Base-by-base conservation (phyloP, 2,329 filamentous ascomycete species). In the Hypoxylon sp. region DNA sequence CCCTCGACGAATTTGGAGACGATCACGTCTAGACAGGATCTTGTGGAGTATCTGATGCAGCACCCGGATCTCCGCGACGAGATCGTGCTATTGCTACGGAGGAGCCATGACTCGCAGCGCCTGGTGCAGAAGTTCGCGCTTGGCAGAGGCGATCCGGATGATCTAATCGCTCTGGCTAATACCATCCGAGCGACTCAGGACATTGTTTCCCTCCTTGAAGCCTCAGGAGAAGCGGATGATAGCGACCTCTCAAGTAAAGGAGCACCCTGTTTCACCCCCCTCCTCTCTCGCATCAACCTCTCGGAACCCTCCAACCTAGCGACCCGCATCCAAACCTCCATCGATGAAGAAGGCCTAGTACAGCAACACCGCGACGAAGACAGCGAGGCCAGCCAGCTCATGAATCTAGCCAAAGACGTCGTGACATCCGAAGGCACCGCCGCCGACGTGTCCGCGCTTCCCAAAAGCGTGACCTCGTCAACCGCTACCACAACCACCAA, bases 61-160 rank as follows among this genome's bases (percentile, higher is more conserved):
- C 75, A 88, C 51, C 76, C 81, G 13, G 74, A 84, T 29, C 77
- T 97, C 4, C 83, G 89, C 30, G 89, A 96, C 60, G 78, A 83
- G 31, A 74, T 95, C 16, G 75, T 84, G 1, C 69, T 82, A 11
- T 76, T 95, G 2, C 77, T 99, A 2, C 83, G 84, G 55, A 81
- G 84, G 16, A 93, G 87, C 41, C 87, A 91, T 62, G 94, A 99
- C 72, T 91, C 90, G 2, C 88, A 95, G 65, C 88, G 94, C 1
- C 78, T 99, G 2, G 86, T 96, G 1, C 94, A 97, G 66, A 97
- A 94, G 67, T 97, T 99, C 69, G 89, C 93, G 0, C 81, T 97
- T 6, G 92, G 93, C 7, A 84, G 90, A 57, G 94, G 93, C n/a
- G 89, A 96, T 64, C 82, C 93, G 1, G 93, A 97, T 67, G 94